These are phyloP conservation scores for Cucurbita argyrosperma DNA, from an alignment of 306 rosid genomes.

Conservation along the genomic window DNA sequence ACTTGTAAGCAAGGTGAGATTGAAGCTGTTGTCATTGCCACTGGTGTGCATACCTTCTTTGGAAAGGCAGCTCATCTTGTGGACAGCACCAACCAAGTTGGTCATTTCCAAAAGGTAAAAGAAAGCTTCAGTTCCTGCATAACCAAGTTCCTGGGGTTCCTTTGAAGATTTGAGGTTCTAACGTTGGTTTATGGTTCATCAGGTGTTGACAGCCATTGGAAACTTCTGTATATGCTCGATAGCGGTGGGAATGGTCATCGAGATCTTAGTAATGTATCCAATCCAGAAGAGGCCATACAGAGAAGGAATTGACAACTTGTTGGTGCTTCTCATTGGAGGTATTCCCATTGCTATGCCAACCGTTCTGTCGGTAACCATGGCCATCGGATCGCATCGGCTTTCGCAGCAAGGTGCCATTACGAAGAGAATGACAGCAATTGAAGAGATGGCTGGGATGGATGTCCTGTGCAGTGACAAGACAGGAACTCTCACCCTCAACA, in stretches of 20 bases:
- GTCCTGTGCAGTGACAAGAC: conserved; percentile 94
- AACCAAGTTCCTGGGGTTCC: no score
- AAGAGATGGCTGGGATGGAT: conserved; percentile 97
- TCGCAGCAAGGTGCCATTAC: conserved; percentile 92
- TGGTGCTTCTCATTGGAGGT: conserved; percentile 90
- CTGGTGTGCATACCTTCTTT: conserved; percentile 86
- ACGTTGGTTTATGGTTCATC: neutral
- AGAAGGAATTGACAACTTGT: conserved; percentile 77
- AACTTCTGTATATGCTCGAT: conserved; percentile 88
- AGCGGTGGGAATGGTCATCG: conserved; percentile 69
- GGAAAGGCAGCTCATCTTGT: conserved; percentile 97
- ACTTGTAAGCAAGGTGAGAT: conserved; percentile 94
- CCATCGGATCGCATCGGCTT: conserved; percentile 78
- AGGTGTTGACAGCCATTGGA: conserved; percentile 92
- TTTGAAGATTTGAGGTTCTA: neutral
- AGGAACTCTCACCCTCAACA: conserved; percentile 92
- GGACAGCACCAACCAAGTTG: conserved; percentile 87
- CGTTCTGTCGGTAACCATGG: conserved; percentile 89
- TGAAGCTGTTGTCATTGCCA: conserved; percentile 85
- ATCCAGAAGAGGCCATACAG: conserved; percentile 64
- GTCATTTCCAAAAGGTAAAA: conserved; percentile 80
- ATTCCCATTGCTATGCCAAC: conserved; percentile 98
- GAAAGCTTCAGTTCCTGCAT: neutral
- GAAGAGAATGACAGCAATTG: conserved; percentile 95
- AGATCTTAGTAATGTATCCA: conserved; percentile 67